Evolutionary conservation across 345 rosid genomes (phyloP), one percentile per base, ranked within the genome.

Genomic region (Populus deltoides): DNA sequence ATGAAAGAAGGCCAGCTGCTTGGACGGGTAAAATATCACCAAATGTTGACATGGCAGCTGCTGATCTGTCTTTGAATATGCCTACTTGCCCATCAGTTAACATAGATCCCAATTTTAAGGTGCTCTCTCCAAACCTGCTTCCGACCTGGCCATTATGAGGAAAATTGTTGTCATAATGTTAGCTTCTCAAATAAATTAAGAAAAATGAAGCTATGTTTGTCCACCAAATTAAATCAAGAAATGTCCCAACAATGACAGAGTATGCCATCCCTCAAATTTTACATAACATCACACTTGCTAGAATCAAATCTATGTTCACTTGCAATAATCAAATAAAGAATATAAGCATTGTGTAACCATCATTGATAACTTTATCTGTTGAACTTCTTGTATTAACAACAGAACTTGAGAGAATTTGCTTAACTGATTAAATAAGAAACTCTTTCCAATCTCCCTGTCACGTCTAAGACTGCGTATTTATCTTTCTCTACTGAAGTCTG

Each of bases 1-100:
- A 96, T 75, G 99, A 96, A 86, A 96, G 98, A 82, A 96, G 94
- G 77, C 98, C 97, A 0, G 97, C 95, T 38, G 99, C 99, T 81
- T 92, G 98, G 69, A 88, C 90, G 6, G 99, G 99, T 78, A 96
- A 84, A 82, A 96, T 94, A 84, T 96, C 99, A 43, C 99, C 97
- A 74, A 96, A 96, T 9, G 98, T 89, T 41, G 98, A 96, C 94
- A 96, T 92, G 74, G 98, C 95, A 35, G 99, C 88, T 8, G 97
- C 94, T 55, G 99, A 93, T 89, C 95, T 88, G 80, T 96, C 98
- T 86, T 90, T 96, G 89, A 96, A 96, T 86, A 96, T 90, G 70
- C 97, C 98, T 33, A 91, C 99, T 84, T 96, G 99, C 76, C 99
- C 97, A 77, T 96, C 98, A 22, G 94, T 93, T 81, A 96, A 83